Percentiles rank a stretch among this genome's conserved stretches.
phyloP scores from a whole-genome alignment of 805 yeast species.

The Wickerhamomyces queroliae region DNA sequence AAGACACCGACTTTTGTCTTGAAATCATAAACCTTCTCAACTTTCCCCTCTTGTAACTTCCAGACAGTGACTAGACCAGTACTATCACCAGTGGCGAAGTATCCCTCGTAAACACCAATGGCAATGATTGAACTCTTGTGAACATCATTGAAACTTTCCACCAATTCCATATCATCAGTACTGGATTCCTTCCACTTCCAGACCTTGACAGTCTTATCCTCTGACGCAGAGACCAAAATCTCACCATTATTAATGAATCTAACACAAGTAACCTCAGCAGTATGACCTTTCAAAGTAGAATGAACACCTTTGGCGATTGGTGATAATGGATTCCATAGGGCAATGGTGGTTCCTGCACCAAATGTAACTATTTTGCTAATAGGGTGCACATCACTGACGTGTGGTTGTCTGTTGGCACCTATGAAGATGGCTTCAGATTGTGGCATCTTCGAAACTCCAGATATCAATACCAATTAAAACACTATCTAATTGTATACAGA shows the following conservation, averaged over 20 bases:
- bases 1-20: conserved; percentile 40
- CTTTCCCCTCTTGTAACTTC: conserved; percentile 26
- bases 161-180: conserved; percentile 13
- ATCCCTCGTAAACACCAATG: conserved; percentile 31
- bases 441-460: no score
- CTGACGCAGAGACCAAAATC: conserved; percentile 54
- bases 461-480: no score
- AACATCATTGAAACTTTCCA: conserved; percentile 28
- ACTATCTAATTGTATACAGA: no score
- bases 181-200: conserved; percentile 39
- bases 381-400: conserved; percentile 46
- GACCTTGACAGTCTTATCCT: conserved; percentile 55
- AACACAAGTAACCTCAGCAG: conserved; percentile 61
- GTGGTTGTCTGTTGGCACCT: conserved; percentile 68
- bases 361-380: conserved; percentile 46
- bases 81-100: conserved; percentile 59
- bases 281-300: conserved; percentile 55
- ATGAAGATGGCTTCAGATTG: conserved; percentile 50
- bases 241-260: conserved; percentile 43
- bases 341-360: conserved; percentile 64
- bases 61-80: conserved; percentile 54
- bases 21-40: conserved; percentile 26
- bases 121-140: conserved; percentile 51
- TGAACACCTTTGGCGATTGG: conserved; percentile 38
- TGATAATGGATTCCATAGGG: conserved; percentile 61